phyloP scores from a whole-genome alignment of 176 grass and related monocot species.

The Calamus simplicifolius region DNA sequence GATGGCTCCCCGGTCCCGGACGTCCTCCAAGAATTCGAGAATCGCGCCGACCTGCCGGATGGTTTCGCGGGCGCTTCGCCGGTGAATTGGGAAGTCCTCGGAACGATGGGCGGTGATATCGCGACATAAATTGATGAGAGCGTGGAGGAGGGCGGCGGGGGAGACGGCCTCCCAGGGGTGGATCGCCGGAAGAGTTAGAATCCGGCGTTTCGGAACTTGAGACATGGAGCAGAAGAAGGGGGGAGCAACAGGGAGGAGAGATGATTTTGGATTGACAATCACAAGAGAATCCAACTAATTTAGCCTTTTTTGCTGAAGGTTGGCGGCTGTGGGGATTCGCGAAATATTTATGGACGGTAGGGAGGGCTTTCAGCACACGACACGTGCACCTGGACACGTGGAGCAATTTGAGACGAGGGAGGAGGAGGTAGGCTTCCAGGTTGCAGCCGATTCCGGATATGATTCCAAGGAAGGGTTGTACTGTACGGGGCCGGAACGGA shows the following conservation, averaged over 20 bases:
- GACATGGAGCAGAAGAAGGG: background rate
- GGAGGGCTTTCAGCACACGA: background rate
- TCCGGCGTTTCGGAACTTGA: slow-evolving; percentile 12
- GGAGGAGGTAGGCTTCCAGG: background rate
- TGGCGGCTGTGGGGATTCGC: background rate
- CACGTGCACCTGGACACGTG: slow-evolving; percentile 37
- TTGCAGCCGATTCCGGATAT: background rate
- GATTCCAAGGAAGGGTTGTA: too few relatives aligned
- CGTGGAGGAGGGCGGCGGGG: slow-evolving; percentile 35
- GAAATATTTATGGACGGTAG: slow-evolving; percentile 16
- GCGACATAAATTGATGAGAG: slow-evolving; percentile 43
- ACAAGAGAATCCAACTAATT: background rate
- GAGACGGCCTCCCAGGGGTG: slow-evolving; percentile 53
- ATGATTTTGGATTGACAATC: background rate
- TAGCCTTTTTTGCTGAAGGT: background rate
- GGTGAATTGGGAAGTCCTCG: slow-evolving; percentile 47
- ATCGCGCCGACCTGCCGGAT: slow-evolving; percentile 47
- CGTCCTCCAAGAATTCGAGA: slow-evolving; percentile 50
- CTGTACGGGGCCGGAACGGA: too few relatives aligned
- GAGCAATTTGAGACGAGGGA: slow-evolving; percentile 1
- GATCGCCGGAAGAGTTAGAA: slow-evolving; percentile 40
- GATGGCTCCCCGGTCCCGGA: slow-evolving; percentile 10
- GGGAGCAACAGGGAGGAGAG: background rate
- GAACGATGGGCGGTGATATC: slow-evolving; percentile 26
- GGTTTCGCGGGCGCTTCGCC: slow-evolving; percentile 23